Conservation (phyloP, 768 basidiomycete genomes). For the Termitomyces sp. region DNA sequence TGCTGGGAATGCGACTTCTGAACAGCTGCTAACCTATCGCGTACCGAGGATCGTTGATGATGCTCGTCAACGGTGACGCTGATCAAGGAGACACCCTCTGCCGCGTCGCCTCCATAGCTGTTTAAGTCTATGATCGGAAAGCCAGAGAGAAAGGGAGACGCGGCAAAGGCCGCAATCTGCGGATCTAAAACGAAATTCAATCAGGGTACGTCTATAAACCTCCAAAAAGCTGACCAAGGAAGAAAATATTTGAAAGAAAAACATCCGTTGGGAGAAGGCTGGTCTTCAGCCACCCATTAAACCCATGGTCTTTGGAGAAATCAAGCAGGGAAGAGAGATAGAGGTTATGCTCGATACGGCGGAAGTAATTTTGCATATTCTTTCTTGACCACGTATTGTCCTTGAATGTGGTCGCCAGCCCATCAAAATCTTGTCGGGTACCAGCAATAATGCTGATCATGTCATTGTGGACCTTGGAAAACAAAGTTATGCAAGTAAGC, state of each 20-base stretch:
- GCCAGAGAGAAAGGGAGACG: conserved; percentile 12
- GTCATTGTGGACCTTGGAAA: conserved; percentile 25
- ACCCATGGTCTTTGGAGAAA: conserved; percentile 26
- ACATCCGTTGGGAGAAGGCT: conserved; percentile 19
- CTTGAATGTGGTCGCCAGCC: conserved; percentile 20
- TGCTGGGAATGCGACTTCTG: conserved; percentile 6
- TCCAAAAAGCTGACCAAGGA: conserved; percentile 16
- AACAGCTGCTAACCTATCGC: conserved; percentile 18
- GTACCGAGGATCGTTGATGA: conserved; percentile 23
- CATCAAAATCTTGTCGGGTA: conserved; percentile 22
- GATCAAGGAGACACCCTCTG: conserved; percentile 19
- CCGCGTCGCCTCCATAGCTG: conserved; percentile 14
- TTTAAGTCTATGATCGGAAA: conserved; percentile 22
- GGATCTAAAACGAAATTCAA: conserved; percentile 13
- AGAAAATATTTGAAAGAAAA: conserved; percentile 15
- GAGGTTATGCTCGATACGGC: conserved; percentile 22
- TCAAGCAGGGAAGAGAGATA: conserved; percentile 9
- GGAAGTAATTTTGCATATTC: conserved; percentile 28
- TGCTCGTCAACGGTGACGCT: conserved; percentile 21
- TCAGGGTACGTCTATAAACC: background rate
- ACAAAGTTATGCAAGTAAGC: background rate
- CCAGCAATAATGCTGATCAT: conserved; percentile 25
- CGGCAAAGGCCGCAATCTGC: conserved; percentile 18
- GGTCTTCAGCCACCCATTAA: conserved; percentile 26
- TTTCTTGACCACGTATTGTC: conserved; percentile 23